phyloP scores from a whole-genome alignment of 106 monocot genomes.

The Apostasia shenzhenica region DNA sequence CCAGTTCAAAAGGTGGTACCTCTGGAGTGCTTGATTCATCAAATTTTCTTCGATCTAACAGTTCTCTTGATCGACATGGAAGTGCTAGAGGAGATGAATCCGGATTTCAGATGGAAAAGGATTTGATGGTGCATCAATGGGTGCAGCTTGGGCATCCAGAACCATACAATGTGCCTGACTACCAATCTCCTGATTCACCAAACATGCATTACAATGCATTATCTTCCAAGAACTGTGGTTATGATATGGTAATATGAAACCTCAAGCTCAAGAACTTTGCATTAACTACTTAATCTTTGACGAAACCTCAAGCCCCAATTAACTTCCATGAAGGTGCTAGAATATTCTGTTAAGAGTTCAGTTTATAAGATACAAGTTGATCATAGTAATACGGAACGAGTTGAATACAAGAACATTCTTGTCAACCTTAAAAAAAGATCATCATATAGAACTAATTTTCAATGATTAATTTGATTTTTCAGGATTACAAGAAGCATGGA shows the following conservation, averaged over 20 bases:
- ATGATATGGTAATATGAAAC: slow-evolving; percentile 20
- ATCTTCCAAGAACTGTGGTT: slow-evolving; percentile 19
- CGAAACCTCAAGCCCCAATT: too few relatives aligned
- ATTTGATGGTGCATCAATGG: slow-evolving; percentile 37
- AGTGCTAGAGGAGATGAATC: slow-evolving; percentile 5
- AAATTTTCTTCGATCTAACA: neutral
- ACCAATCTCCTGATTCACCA: slow-evolving; percentile 19
- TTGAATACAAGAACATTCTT: too few relatives aligned
- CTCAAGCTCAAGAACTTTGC: neutral
- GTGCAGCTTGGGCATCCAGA: slow-evolving; percentile 18
- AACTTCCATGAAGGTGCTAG: too few relatives aligned
- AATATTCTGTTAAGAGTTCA: too few relatives aligned
- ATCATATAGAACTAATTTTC: too few relatives aligned
- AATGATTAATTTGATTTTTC: neutral
- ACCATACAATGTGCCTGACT: slow-evolving; percentile 17
- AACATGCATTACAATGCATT: slow-evolving; percentile 9
- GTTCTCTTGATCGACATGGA: neutral
- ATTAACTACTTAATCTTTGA: neutral
- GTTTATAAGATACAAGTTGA: too few relatives aligned
- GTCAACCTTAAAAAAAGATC: too few relatives aligned
- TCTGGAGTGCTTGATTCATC: slow-evolving; percentile 1
- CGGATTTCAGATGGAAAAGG: slow-evolving; percentile 10
- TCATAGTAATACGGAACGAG: too few relatives aligned
- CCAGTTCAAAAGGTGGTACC: slow-evolving; percentile 1
- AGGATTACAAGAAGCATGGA: slow-evolving; percentile 25